Evolutionary conservation across 164 flowering plant genomes (phyloP).

Genomic region (Kingdonia uniflora): DNA sequence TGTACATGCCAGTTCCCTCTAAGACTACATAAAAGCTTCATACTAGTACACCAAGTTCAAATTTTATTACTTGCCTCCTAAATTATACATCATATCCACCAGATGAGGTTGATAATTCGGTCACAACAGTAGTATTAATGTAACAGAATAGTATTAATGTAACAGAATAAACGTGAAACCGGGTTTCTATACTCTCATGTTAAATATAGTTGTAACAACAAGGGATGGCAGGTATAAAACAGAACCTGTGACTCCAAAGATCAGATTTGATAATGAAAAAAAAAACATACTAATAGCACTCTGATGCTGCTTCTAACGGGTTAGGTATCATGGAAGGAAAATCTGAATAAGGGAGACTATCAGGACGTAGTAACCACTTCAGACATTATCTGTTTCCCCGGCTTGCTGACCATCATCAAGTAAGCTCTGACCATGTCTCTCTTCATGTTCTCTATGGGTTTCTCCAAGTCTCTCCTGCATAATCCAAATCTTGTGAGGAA

Average conservation of each 20-base stretch:
- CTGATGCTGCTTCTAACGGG: slow-evolving; percentile 32
- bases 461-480: slow-evolving; percentile 77
- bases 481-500: slow-evolving; percentile 1
- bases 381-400: slow-evolving; percentile 24
- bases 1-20: too few species aligned
- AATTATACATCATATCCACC: slow-evolving; percentile 9
- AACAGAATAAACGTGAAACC: background rate
- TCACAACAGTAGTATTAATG: background rate
- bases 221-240: slow-evolving; percentile 9
- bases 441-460: slow-evolving; percentile 41
- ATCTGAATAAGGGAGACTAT: slow-evolving; percentile 6
- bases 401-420: slow-evolving; percentile 28
- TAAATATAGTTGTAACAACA: slow-evolving; percentile 8
- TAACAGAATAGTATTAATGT: background rate
- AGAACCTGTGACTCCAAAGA: slow-evolving; percentile 26
- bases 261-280: slow-evolving; percentile 21
- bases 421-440: slow-evolving; percentile 27
- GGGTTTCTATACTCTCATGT: slow-evolving; percentile 1
- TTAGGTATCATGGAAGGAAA: slow-evolving; percentile 29
- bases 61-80: slow-evolving; percentile 9
- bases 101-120: slow-evolving; percentile 6
- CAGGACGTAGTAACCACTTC: slow-evolving; percentile 25
- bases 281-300: slow-evolving; percentile 24
- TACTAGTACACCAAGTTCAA: slow-evolving; percentile 3
- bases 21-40: too few species aligned